These are phyloP conservation scores for Fusarium cicatricum DNA, from an alignment of 2,329 filamentous ascomycete species.

Conservation along the genomic window DNA sequence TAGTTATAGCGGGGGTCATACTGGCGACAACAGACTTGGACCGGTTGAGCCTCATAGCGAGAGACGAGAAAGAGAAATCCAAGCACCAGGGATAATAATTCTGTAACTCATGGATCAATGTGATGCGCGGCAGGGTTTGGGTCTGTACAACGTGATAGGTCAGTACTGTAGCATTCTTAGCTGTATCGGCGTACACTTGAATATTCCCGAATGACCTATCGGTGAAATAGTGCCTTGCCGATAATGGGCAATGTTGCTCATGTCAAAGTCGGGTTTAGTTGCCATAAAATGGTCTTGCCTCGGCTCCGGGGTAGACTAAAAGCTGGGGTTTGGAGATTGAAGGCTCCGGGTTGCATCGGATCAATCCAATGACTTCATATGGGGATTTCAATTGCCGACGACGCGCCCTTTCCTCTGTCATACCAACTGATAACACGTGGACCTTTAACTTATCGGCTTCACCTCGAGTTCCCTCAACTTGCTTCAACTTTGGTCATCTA, in stretches of 20 bases:
- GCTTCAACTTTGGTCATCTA: background rate
- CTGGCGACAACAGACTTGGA: constrained; percentile 46
- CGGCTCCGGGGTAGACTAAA: constrained; percentile 37
- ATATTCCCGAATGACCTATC: constrained; percentile 18
- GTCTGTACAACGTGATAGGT: constrained; percentile 9
- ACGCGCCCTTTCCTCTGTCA: constrained; percentile 23
- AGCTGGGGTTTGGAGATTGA: constrained; percentile 36
- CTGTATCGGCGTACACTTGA: constrained; percentile 26
- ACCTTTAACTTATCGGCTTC: constrained; percentile 24
- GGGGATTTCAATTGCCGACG: constrained; percentile 35
- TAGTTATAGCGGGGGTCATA: constrained; percentile 41
- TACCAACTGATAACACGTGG: constrained; percentile 21
- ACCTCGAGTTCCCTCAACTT: background rate
- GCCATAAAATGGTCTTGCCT: constrained; percentile 13
- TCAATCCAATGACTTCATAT: constrained; percentile 37
- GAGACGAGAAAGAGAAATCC: constrained; percentile 18
- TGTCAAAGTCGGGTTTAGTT: constrained; percentile 4
- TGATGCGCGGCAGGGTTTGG: constrained; percentile 10
- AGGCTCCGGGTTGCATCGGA: constrained; percentile 44
- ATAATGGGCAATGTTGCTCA: constrained; percentile 22
- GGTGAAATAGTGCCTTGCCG: constrained; percentile 22
- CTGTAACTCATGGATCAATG: constrained; percentile 24
- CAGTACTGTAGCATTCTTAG: constrained; percentile 14
- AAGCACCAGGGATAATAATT: constrained; percentile 9
- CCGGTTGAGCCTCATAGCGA: constrained; percentile 43